phyloP scores from a whole-genome alignment of 108 stramenopile species.

The Cylindrotheca fusiformis region DNA sequence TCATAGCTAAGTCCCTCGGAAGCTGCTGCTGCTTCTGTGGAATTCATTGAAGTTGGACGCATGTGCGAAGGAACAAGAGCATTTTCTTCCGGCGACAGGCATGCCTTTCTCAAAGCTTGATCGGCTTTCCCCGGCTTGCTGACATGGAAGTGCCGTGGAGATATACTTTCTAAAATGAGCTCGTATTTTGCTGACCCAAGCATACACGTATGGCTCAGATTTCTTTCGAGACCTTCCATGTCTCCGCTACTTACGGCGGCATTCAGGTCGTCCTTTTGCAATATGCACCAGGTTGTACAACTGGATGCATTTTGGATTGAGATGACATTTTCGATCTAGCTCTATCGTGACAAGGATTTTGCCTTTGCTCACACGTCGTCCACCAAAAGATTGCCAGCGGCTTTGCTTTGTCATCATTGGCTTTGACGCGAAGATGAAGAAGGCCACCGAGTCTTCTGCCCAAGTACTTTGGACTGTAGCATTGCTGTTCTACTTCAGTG shows the following conservation, averaged over 20 bases:
- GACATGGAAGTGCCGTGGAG: slow-evolving; percentile 98
- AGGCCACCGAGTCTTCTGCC: slow-evolving; percentile 84
- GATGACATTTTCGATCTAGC: slow-evolving; percentile 94
- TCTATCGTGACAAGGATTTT: slow-evolving; percentile 93
- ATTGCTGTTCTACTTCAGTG: slow-evolving; percentile 75
- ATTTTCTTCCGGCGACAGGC: no score
- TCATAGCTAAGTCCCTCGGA: no score
- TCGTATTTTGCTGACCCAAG: slow-evolving; percentile 99
- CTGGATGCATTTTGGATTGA: slow-evolving; percentile 92
- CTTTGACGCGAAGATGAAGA: slow-evolving; percentile 90
- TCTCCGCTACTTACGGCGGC: slow-evolving; percentile 99
- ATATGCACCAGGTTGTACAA: slow-evolving; percentile 94
- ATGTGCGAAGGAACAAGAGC: no score
- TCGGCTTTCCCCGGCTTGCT: no score
- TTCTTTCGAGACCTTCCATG: slow-evolving; percentile 99
- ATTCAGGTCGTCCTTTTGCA: slow-evolving; percentile 97
- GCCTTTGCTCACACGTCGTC: slow-evolving; percentile 91
- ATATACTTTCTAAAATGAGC: slow-evolving; percentile 98
- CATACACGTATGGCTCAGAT: slow-evolving; percentile 99
- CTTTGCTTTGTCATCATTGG: slow-evolving; percentile 87
- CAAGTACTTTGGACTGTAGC: slow-evolving; percentile 59
- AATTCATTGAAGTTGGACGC: no score
- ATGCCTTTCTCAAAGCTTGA: no score
- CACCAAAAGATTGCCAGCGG: slow-evolving; percentile 88
- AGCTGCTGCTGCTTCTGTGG: no score